Base-by-base conservation (phyloP, 345 rosid genomes). In the Xanthoceras sorbifolium region DNA sequence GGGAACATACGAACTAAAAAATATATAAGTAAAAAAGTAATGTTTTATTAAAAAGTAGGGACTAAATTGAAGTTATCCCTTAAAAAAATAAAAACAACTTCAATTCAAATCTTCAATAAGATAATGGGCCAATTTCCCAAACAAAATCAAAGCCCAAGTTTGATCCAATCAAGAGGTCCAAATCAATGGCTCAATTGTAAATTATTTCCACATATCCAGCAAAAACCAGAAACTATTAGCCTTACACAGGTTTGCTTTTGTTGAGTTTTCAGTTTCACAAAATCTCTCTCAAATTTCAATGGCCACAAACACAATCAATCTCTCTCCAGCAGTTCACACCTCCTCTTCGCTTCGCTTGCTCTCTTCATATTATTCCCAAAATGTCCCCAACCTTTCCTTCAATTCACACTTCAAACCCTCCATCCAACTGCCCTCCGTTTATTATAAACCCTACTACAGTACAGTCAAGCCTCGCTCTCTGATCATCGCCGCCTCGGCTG, bases 261-360 rank as follows among this genome's bases (percentile, higher is more conserved):
- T n/a, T n/a, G n/a, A n/a, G n/a, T 23, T n/a, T 20, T 1, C 28
- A 0, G 61, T 15, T 38, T 72, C 40, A n/a, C 60, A 18, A 0
- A n/a, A 6, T 8, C 0, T 3, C 6, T 9, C 34, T 40, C 9
- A 32, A 22, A 15, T 64, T 57, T 79, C 62, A 34, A 90, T 90
- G 94, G 94, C 91, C 15, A 71, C 92, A 28, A 52, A 86, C 29
- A 73, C 93, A 28, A 59, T 86, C 80, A 85, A 63, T 72, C 70
- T 89, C 60, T 70, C 83, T 70, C 62, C 90, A 3, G 66, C 90
- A 3, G 70, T 80, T 2, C 85, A 76, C 4, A 9, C 76, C 40
- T 85, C 83, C 31, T 77, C 87, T 63, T 86, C 85, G 44, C 81
- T 74, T 46, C 86, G 86, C 59, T 66, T 55, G n/a, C 44, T 80